Percentiles rank a stretch among this genome's conserved stretches.
Evolutionary conservation across 2,329 filamentous ascomycete genomes (phyloP).

Genomic region (Trichoderma endophyticum): DNA sequence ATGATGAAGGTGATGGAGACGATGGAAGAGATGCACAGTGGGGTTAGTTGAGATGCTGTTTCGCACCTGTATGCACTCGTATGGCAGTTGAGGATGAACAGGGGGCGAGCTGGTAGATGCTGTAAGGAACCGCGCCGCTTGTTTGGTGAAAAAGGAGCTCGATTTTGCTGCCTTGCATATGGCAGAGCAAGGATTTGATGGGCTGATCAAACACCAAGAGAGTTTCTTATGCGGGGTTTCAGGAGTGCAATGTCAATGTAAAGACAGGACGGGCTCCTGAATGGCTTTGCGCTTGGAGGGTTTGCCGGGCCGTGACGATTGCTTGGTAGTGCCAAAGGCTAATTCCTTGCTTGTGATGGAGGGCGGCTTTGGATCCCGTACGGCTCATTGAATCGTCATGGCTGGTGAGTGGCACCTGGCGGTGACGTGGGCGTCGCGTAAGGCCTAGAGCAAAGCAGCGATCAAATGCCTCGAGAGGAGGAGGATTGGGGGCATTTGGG

Average conservation of each 20-base stretch:
- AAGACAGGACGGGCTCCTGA: neutral
- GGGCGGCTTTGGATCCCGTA: constrained; percentile 6
- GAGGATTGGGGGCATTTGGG: neutral
- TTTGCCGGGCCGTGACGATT: constrained; percentile 8
- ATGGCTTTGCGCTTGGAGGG: neutral
- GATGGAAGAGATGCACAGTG: neutral
- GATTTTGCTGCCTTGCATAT: constrained; percentile 1
- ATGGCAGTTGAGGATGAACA: neutral
- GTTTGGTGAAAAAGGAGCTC: neutral
- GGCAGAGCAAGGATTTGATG: neutral
- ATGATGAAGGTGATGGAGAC: constrained; percentile 1
- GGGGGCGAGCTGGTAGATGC: neutral
- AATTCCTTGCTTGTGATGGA: constrained; percentile 4
- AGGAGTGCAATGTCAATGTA: neutral
- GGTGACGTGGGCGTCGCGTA: constrained; percentile 18
- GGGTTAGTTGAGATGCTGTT: neutral
- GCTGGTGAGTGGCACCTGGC: constrained; percentile 6
- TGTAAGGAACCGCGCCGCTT: neutral
- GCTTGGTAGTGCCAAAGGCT: neutral
- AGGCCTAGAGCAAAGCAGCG: neutral
- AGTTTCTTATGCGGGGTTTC: constrained; percentile 13
- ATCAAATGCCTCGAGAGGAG: neutral
- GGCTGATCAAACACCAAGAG: neutral
- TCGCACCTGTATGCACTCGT: neutral
- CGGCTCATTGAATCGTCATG: constrained; percentile 19